A percentile compares a stretch with the other conserved stretches of the same genome.
phyloP scores from a whole-genome alignment of 805 yeast genomes.

The Myxozyma sirexii region DNA sequence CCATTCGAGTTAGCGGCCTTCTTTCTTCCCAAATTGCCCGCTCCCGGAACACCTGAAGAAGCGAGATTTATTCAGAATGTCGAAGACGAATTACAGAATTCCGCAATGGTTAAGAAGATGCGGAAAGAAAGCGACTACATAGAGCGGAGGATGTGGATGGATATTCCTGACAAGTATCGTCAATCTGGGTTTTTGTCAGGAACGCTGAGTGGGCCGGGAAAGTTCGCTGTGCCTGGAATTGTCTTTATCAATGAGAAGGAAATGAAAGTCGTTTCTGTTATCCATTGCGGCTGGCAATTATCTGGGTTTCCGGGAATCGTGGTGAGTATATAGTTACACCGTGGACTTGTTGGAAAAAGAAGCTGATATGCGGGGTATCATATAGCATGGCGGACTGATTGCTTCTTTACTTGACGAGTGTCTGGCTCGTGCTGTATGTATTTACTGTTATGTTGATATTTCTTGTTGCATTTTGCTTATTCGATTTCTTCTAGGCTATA shows the following conservation, averaged over 20 bases:
- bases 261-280: slow-evolving; percentile 61
- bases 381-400: slow-evolving; percentile 70
- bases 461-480: not conserved
- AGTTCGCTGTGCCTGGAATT: slow-evolving; percentile 75
- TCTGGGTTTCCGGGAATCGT: slow-evolving; percentile 49
- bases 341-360: slow-evolving; percentile 2
- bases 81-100: slow-evolving; percentile 28
- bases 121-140: slow-evolving; percentile 26
- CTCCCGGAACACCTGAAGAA: slow-evolving; percentile 20
- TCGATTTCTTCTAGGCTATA: slow-evolving; percentile 15
- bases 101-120: slow-evolving; percentile 35
- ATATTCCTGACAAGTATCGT: slow-evolving; percentile 33
- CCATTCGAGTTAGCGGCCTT: slow-evolving; percentile 14
- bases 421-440: slow-evolving; percentile 43
- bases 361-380: slow-evolving; percentile 43
- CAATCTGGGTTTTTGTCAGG: slow-evolving; percentile 54
- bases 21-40: slow-evolving; percentile 21
- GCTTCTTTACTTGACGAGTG: slow-evolving; percentile 84
- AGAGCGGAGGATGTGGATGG: slow-evolving; percentile 38
- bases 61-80: slow-evolving; percentile 1
- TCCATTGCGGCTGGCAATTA: slow-evolving; percentile 66
- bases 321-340: not conserved
- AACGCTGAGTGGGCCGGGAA: slow-evolving; percentile 64
- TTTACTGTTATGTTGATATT: not conserved
- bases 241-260: slow-evolving; percentile 55